Evolutionary conservation across 1,284 basidiomycete species (phyloP).

Genomic region (Cryptococcus wingfieldii): DNA sequence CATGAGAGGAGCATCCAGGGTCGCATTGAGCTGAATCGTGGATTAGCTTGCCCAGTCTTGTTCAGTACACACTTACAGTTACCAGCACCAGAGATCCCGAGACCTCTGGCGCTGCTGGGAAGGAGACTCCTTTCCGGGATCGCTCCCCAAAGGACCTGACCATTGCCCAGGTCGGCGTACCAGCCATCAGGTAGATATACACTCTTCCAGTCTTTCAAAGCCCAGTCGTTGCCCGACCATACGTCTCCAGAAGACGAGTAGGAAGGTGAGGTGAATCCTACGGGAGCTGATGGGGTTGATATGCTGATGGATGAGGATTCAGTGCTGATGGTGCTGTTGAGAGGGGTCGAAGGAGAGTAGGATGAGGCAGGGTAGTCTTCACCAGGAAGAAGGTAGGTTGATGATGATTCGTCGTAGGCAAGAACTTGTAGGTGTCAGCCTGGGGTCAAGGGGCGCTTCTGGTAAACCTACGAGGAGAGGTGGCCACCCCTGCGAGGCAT

Average conservation of each 20-base stretch:
- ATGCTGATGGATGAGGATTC: conserved; percentile 10
- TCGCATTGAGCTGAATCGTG: conserved; percentile 25
- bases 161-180: conserved; percentile 33
- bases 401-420: conserved; percentile 4
- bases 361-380: conserved; percentile 9
- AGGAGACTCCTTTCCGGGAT: conserved; percentile 24
- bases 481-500: conserved; percentile 22
- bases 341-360: conserved; percentile 8
- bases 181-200: conserved; percentile 30
- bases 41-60: not conserved
- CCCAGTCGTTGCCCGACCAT: conserved; percentile 11
- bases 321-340: conserved; percentile 16
- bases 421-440: conserved; percentile 7
- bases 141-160: conserved; percentile 33
- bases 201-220: conserved; percentile 17
- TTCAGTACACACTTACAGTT: not conserved
- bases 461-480: conserved; percentile 19
- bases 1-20: conserved; percentile 31
- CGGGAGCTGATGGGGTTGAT: conserved; percentile 18
- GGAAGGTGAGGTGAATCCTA: conserved; percentile 12
- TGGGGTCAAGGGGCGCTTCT: not conserved
- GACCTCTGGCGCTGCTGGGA: not conserved
- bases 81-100: not conserved
- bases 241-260: conserved; percentile 13
- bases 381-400: conserved; percentile 18